These are phyloP conservation scores for Trifolium dubium DNA, from an alignment of 306 rosid species.

Conservation along the genomic window DNA sequence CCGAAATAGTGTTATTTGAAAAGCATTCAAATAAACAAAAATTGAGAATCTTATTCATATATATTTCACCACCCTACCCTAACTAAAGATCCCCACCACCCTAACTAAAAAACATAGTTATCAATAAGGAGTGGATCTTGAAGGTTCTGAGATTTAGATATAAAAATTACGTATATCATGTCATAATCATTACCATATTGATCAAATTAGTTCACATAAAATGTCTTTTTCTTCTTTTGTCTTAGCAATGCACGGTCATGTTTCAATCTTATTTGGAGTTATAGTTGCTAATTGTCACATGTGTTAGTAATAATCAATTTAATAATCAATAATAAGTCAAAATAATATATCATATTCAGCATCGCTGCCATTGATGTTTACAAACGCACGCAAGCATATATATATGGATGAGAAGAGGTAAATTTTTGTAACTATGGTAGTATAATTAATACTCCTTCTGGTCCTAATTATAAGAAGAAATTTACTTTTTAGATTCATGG, in stretches of 20 bases:
- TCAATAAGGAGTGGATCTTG: too few relatives aligned
- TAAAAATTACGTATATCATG: background rate
- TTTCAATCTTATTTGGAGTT: background rate
- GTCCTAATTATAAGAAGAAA: too few relatives aligned
- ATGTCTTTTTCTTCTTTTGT: constrained; percentile 26
- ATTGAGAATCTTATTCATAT: too few relatives aligned
- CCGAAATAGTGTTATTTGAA: too few relatives aligned
- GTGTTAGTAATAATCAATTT: background rate
- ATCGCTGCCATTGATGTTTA: constrained; percentile 2
- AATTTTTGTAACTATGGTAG: background rate
- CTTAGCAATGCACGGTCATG: background rate
- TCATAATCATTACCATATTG: constrained; percentile 32
- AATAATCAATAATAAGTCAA: constrained; percentile 8
- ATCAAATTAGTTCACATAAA: constrained; percentile 14
- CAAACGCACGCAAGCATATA: background rate
- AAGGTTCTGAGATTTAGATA: too few relatives aligned
- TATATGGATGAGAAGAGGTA: background rate
- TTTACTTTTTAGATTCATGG: too few relatives aligned
- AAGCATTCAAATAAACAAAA: too few relatives aligned
- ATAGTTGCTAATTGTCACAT: background rate
- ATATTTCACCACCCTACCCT: too few relatives aligned
- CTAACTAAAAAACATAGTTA: too few relatives aligned
- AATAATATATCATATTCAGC: constrained; percentile 3
- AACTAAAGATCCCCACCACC: too few relatives aligned
- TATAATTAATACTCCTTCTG: too few relatives aligned